phyloP scores from a whole-genome alignment of 208 protist species.

The Baffinella frigidus region DNA sequence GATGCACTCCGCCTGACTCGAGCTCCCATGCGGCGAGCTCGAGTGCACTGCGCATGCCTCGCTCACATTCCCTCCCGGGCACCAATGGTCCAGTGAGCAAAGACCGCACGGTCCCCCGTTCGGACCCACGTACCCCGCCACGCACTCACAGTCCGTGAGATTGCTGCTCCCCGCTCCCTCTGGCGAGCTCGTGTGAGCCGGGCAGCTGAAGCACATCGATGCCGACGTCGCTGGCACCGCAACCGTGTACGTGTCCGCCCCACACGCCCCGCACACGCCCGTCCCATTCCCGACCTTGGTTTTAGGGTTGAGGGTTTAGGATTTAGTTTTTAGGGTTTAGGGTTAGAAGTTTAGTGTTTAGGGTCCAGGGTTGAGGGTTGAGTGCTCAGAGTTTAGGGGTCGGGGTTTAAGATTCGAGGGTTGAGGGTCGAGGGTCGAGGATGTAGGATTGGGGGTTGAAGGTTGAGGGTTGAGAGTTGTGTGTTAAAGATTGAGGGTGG shows the following conservation, averaged over 20 bases:
- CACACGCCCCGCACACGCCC: neutral
- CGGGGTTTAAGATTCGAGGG: too few relatives aligned
- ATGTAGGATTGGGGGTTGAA: too few relatives aligned
- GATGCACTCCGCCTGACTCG: neutral
- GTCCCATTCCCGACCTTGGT: neutral
- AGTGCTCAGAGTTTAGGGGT: too few relatives aligned
- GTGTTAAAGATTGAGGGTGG: too few relatives aligned
- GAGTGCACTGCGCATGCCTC: neutral
- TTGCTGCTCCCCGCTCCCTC: too few relatives aligned
- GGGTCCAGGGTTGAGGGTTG: too few relatives aligned
- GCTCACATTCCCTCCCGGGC: neutral
- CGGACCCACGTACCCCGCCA: neutral
- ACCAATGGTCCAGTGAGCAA: neutral
- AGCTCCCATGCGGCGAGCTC: neutral
- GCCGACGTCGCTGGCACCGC: neutral
- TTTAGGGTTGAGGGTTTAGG: too few relatives aligned
- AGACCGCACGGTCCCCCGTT: neutral
- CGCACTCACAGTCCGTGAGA: conserved; percentile 26
- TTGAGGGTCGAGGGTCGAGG: too few relatives aligned
- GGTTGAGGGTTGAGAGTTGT: too few relatives aligned
- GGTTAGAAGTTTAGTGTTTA: too few relatives aligned
- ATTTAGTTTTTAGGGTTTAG: too few relatives aligned
- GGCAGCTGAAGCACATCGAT: neutral
- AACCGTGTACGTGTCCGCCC: neutral
- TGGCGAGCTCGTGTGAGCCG: neutral